These are phyloP conservation scores for Apiospora arundinis DNA, from an alignment of 2,329 filamentous ascomycete genomes.

Conservation along the genomic window DNA sequence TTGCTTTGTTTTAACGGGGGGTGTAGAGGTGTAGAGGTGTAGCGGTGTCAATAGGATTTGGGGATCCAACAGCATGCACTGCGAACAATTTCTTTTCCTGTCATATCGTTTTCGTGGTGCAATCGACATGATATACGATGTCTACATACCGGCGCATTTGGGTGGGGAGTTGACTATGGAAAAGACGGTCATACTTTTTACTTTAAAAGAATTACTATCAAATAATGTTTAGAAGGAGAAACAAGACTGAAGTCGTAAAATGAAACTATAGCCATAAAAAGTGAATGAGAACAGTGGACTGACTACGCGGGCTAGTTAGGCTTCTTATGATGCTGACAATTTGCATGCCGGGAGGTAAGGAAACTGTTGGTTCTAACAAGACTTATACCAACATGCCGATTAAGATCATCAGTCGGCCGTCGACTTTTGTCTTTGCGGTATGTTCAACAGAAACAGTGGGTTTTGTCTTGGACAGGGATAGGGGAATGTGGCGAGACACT, in stretches of 20 bases:
- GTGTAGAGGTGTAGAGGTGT: background rate
- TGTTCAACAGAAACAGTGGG: background rate
- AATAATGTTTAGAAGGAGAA: background rate
- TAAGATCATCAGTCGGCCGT: too few relatives aligned
- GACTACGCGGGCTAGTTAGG: background rate
- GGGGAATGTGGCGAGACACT: background rate
- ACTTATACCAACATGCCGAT: too few relatives aligned
- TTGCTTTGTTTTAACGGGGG: background rate
- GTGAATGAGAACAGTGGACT: background rate
- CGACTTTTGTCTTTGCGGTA: too few relatives aligned
- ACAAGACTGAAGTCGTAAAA: background rate
- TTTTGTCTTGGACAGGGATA: background rate
- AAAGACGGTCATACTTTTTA: slow-evolving; percentile 1
- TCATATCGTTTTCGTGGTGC: background rate
- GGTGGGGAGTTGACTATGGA: background rate
- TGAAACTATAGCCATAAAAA: background rate
- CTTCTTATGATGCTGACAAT: background rate
- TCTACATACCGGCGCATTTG: background rate
- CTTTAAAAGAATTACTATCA: background rate
- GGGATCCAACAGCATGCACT: background rate
- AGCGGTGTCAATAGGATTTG: background rate
- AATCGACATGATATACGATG: background rate
- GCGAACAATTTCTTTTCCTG: background rate
- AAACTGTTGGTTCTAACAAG: too few relatives aligned
- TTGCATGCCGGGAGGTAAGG: background rate